phyloP scores from a whole-genome alignment of 139 green algal genomes.

The Trebouxia sp. region DNA sequence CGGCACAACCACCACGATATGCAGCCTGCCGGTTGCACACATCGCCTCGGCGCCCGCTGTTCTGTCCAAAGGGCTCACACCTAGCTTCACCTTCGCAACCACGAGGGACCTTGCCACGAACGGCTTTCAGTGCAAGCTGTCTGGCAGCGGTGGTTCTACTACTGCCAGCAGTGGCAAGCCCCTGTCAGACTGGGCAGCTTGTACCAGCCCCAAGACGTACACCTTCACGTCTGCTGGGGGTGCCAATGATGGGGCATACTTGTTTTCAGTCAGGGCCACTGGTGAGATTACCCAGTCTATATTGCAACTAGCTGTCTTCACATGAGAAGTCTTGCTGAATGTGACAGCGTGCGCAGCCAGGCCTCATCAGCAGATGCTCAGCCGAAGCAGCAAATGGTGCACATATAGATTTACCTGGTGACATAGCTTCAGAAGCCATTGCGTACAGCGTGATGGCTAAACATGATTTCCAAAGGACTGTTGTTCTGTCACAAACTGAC shows the following conservation, averaged over 20 bases:
- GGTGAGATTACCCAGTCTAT: not conserved
- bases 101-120: not conserved
- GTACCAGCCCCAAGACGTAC: conserved; percentile 44
- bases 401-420: not conserved
- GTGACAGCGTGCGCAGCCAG: not conserved
- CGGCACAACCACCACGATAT: not conserved
- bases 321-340: not conserved
- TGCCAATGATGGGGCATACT: conserved; percentile 51
- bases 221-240: not conserved
- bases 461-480: not conserved
- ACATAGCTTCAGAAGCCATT: not conserved
- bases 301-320: not conserved
- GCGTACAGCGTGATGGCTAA: not conserved
- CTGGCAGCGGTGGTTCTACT: not conserved
- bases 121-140: conserved; percentile 32
- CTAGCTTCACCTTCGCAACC: conserved; percentile 45
- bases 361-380: not conserved
- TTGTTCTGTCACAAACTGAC: not conserved
- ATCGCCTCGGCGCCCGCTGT: conserved; percentile 2
- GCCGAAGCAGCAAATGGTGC: not conserved
- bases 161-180: not conserved
- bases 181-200: conserved; percentile 38
- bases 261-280: conserved; percentile 55
- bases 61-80: not conserved
- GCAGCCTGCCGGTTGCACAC: not conserved